phyloP scores from a whole-genome alignment of 2,329 filamentous ascomycete species.

The Clonostachys rhizophaga region DNA sequence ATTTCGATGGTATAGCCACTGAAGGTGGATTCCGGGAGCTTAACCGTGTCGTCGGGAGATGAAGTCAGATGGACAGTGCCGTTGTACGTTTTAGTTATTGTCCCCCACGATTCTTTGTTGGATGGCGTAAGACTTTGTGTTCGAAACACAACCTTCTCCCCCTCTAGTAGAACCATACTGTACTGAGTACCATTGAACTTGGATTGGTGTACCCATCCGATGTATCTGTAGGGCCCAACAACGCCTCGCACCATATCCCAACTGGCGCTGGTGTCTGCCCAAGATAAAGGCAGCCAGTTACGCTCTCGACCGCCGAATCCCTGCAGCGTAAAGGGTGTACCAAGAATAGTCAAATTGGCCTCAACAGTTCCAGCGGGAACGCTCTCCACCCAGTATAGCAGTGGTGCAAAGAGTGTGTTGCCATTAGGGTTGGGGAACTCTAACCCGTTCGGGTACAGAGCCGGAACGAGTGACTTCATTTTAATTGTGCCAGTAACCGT shows the following conservation, averaged over 20 bases:
- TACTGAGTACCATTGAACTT: background rate
- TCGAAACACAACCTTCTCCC: background rate
- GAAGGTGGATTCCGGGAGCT: background rate
- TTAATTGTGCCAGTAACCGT: background rate
- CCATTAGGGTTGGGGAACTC: background rate
- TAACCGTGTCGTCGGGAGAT: background rate
- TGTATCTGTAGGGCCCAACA: conserved; percentile 7
- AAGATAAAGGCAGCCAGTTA: conserved; percentile 8
- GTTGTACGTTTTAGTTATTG: background rate
- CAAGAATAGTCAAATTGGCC: conserved; percentile 4
- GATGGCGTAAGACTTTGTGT: background rate
- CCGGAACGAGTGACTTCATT: background rate
- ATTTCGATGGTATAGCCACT: background rate
- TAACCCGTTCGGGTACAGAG: background rate
- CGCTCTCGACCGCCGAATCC: conserved; percentile 7
- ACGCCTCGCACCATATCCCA: conserved; percentile 7
- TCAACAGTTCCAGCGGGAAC: background rate
- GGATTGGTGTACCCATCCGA: conserved; percentile 7
- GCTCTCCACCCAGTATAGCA: background rate
- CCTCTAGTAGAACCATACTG: background rate
- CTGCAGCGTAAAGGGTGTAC: conserved; percentile 4
- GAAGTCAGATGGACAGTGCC: background rate
- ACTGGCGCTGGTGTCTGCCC: conserved; percentile 6
- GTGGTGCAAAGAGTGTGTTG: background rate
- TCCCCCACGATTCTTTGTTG: background rate